These are phyloP conservation scores for Colletotrichum sidae DNA, from an alignment of 2,329 filamentous ascomycete genomes.

Conservation along the genomic window DNA sequence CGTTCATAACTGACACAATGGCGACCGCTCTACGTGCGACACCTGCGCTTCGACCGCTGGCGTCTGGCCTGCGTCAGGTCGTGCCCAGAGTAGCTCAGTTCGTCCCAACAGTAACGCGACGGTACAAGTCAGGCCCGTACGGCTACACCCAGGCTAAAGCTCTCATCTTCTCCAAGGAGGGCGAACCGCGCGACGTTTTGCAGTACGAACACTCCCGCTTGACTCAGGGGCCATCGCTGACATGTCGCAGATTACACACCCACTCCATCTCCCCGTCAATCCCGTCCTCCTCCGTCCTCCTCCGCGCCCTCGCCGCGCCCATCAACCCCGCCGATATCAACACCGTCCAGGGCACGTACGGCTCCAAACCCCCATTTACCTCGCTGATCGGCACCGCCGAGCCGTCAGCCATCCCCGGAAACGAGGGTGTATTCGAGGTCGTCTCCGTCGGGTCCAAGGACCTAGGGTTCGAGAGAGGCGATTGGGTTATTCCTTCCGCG, in stretches of 20 bases:
- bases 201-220: conserved; percentile 55
- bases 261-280: conserved; percentile 83
- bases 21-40: conserved; percentile 26
- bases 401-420: conserved; percentile 84
- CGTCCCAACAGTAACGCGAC: conserved; percentile 44
- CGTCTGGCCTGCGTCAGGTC: conserved; percentile 27
- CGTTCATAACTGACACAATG: conserved; percentile 14
- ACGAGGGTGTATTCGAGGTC: conserved; percentile 96
- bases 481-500: conserved; percentile 92
- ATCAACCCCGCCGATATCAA: conserved; percentile 99
- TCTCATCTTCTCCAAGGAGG: conserved; percentile 80
- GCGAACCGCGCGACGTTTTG: conserved; percentile 79
- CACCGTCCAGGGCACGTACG: conserved; percentile 97
- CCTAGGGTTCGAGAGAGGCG: conserved; percentile 72
- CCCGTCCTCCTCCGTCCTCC: conserved; percentile 73
- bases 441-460: conserved; percentile 72
- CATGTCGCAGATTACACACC: conserved; percentile 65
- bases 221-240: conserved; percentile 12
- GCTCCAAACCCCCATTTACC: conserved; percentile 82
- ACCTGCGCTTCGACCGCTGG: conserved; percentile 32
- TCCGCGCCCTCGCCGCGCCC: conserved; percentile 89
- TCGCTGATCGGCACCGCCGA: conserved; percentile 79
- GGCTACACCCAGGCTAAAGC: conserved; percentile 88
- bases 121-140: conserved; percentile 72
- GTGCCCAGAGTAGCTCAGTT: not conserved